Evolutionary conservation across 352 stramenopile species (phyloP).

Genomic region (Aphanomyces cochlioides): DNA sequence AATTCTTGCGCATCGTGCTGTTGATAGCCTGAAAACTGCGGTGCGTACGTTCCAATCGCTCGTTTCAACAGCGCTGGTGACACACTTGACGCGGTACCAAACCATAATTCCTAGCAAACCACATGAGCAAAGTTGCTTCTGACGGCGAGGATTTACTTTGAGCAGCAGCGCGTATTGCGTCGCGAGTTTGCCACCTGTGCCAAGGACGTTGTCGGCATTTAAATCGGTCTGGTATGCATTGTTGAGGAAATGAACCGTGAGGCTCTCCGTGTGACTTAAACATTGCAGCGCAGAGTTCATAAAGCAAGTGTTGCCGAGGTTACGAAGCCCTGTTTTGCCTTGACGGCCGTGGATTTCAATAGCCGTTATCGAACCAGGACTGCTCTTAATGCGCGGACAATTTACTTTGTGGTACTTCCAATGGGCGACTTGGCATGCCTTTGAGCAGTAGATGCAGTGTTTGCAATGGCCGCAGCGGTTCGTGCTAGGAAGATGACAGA

Average conservation of each 20-base stretch:
- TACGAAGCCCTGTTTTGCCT: slow-evolving; percentile 75
- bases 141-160: slow-evolving; percentile 36
- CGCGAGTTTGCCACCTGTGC: slow-evolving; percentile 91
- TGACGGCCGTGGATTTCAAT: slow-evolving; percentile 43
- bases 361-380: slow-evolving; percentile 33
- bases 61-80: slow-evolving; percentile 62
- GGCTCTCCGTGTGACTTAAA: slow-evolving; percentile 86
- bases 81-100: slow-evolving; percentile 75
- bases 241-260: slow-evolving; percentile 95
- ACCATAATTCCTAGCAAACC: slow-evolving; percentile 80
- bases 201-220: slow-evolving; percentile 95
- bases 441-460: slow-evolving; percentile 72
- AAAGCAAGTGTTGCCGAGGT: slow-evolving; percentile 87
- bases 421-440: slow-evolving; percentile 65
- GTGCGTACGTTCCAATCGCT: slow-evolving; percentile 88
- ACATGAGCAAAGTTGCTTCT: too few relatives aligned
- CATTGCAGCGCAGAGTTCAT: slow-evolving; percentile 90
- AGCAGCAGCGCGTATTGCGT: slow-evolving; percentile 92
- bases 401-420: slow-evolving; percentile 77
- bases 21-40: slow-evolving; percentile 96
- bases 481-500: slow-evolving; percentile 39
- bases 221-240: slow-evolving; percentile 91
- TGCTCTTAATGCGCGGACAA: slow-evolving; percentile 42
- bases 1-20: slow-evolving; percentile 96
- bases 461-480: slow-evolving; percentile 77